Evolutionary conservation across 139 green algal species (phyloP).

Genomic region (Coelastrella sp.): DNA sequence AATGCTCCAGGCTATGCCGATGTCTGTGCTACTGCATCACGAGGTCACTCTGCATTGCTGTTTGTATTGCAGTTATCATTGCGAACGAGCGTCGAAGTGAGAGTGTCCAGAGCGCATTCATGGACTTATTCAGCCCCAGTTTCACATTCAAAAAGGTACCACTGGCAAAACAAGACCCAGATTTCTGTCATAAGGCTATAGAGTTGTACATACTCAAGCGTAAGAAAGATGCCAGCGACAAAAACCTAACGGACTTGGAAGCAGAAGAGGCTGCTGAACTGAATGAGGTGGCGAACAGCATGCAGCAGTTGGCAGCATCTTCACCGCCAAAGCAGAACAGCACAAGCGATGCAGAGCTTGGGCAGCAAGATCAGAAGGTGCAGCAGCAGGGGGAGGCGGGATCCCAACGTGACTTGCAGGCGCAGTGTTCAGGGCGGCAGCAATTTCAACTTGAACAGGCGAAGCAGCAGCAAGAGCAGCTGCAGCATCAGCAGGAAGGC

Average conservation of each 20-base stretch:
- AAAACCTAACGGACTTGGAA: constrained; percentile 8
- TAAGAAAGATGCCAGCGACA: constrained; percentile 25
- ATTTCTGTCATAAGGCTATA: constrained; percentile 41
- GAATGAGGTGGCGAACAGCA: neutral
- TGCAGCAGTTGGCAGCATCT: constrained; percentile 12
- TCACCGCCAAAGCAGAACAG: neutral
- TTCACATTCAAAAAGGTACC: constrained; percentile 43
- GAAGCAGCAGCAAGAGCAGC: neutral
- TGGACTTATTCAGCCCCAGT: constrained; percentile 62
- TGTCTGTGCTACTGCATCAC: neutral
- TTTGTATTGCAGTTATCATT: constrained; percentile 73
- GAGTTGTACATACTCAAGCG: constrained; percentile 43
- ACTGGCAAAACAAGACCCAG: constrained; percentile 30
- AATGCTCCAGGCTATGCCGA: neutral
- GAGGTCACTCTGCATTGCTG: neutral
- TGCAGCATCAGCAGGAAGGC: neutral
- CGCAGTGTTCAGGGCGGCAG: neutral
- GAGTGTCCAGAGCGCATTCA: constrained; percentile 80
- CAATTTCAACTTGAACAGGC: too few relatives aligned
- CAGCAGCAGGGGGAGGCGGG: neutral
- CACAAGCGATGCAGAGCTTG: neutral
- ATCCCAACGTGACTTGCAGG: neutral
- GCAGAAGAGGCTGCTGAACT: constrained; percentile 18
- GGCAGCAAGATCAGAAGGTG: neutral
- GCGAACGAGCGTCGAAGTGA: constrained; percentile 87